Evolutionary conservation across 768 basidiomycete genomes (phyloP), one percentile per base, ranked within the genome.

Genomic region (Rhizopogon vinicolor): DNA sequence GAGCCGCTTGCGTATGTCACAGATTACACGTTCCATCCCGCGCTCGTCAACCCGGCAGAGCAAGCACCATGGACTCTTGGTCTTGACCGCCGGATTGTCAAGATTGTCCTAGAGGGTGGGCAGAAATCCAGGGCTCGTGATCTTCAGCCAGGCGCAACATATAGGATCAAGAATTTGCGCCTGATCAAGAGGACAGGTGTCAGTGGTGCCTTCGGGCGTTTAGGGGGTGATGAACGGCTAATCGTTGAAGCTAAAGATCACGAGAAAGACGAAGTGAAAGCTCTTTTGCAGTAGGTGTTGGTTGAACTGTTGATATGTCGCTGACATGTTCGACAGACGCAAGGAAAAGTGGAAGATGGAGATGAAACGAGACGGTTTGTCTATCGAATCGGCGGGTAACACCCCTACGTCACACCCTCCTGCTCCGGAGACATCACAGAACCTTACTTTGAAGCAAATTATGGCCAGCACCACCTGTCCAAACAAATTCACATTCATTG

Each of bases 1-100:
- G 63, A 65, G 25, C 67, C 75, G 4, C 74, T 70, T 48, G 65
- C 87, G 40, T 84, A 79, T 57, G 79, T 85, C 33, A 87, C 86
- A 7, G 87, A 89, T 65, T 89, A 87, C 62, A 85, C 85, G 1
- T 63, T 69, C 3, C 77, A 84, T 52, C 60, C 74, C 3, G 68
- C 77, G 50, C 68, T 86, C 37, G 62, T 69, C 5, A 57, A 66
- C n/a, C 55, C 64, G 3, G 54, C 62, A 18, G 62, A 59, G 28
- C 51, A 58, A 3, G 67, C 70, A 48, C 62, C 68, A 22, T 80
- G 79, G 76, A 69, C 75, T 3, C 53, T 51, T n/a, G 71, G 73
- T n/a, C 73, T 84, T n/a, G 70, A 77, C 39, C 77, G 78, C 16
- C 73, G 72, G 22, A 72, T 86, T 25, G 62, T 85, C 53, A 82